Evolutionary conservation across 495 filamentous ascomycete genomes (phyloP).

Genomic region (Tuber magnatum): DNA sequence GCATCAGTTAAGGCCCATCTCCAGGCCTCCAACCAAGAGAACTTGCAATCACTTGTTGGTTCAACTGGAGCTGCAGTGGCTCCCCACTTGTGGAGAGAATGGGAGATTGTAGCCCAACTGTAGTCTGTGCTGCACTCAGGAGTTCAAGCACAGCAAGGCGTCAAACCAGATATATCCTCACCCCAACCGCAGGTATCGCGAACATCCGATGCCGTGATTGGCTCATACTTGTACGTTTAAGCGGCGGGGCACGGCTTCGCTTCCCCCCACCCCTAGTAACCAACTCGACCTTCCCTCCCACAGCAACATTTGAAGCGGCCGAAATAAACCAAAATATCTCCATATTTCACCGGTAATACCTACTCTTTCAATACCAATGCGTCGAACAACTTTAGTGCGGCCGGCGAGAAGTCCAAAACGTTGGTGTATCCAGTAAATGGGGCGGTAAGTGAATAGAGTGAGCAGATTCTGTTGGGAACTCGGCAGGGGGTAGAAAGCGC

Average conservation of each 20-base stretch:
- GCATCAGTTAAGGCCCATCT: background rate
- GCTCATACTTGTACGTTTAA: background rate
- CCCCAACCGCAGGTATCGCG: background rate
- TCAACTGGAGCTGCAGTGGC: background rate
- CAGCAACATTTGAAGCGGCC: background rate
- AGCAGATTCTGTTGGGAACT: background rate
- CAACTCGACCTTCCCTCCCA: background rate
- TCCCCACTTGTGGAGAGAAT: background rate
- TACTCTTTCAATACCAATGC: background rate
- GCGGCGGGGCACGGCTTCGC: background rate
- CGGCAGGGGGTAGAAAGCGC: background rate
- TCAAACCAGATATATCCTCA: background rate
- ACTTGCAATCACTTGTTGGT: background rate
- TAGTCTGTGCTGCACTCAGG: background rate
- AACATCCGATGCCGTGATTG: background rate
- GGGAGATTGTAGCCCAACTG: background rate
- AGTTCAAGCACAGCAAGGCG: background rate
- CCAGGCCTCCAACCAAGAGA: background rate
- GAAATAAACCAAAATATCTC: background rate
- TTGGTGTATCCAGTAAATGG: background rate
- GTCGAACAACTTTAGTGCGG: background rate
- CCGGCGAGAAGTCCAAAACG: background rate
- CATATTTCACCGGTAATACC: background rate
- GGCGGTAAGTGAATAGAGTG: fast-evolving
- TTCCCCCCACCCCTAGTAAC: background rate